These are phyloP conservation scores for Rubroboletus pulcherrimus DNA, from an alignment of 768 basidiomycete genomes.

Conservation along the genomic window DNA sequence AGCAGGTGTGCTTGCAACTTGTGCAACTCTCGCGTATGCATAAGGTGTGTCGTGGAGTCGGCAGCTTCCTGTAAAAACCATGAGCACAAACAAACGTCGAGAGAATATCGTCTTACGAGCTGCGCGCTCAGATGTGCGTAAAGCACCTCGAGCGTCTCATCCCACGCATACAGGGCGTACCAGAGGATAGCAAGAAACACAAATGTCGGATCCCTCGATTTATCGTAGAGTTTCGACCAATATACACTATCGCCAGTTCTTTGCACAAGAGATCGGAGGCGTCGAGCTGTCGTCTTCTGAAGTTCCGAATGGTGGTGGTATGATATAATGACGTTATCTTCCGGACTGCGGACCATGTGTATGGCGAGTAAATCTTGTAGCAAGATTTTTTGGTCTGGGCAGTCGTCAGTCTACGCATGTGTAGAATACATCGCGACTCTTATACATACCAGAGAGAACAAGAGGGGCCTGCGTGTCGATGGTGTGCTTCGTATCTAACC, in stretches of 20 bases:
- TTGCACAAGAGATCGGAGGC: conserved; percentile 29
- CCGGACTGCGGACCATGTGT: conserved; percentile 34
- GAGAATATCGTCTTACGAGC: conserved; percentile 33
- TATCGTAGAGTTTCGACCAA: conserved; percentile 32
- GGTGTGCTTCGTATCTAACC: conserved; percentile 17
- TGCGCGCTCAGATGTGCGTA: conserved; percentile 45
- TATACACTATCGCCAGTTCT: conserved; percentile 36
- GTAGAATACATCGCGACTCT: background rate
- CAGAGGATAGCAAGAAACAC: conserved; percentile 43
- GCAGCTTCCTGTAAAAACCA: conserved; percentile 38
- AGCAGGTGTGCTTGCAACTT: conserved; percentile 55
- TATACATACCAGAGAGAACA: conserved; percentile 18
- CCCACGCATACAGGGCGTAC: conserved; percentile 62
- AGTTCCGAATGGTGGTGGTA: conserved; percentile 29
- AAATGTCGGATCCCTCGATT: conserved; percentile 32
- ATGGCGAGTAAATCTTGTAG: conserved; percentile 37
- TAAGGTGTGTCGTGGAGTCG: conserved; percentile 36
- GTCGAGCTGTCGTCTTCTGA: conserved; percentile 26
- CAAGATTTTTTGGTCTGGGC: conserved; percentile 21
- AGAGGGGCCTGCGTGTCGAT: conserved; percentile 36
- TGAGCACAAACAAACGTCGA: background rate
- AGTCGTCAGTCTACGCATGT: background rate
- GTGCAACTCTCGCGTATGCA: conserved; percentile 51
- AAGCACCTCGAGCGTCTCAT: conserved; percentile 51
- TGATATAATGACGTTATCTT: conserved; percentile 33